Conservation (phyloP, 1,284 basidiomycete species). For the Ustilago nuda region DNA sequence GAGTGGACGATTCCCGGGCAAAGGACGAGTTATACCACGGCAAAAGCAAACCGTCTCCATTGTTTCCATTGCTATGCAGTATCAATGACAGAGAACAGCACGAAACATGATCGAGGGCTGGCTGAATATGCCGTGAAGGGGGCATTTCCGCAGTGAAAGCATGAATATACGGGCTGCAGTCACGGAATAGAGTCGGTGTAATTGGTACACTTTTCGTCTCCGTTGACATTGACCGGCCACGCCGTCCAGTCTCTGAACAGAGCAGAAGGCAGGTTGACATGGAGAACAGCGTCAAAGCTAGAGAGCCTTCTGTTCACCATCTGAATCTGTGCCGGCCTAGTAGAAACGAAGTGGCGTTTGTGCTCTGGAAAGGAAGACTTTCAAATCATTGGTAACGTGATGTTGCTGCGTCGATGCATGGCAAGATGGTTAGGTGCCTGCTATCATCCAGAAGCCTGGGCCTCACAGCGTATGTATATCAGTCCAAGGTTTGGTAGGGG, state of each 20-base stretch:
- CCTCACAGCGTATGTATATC: too few species aligned
- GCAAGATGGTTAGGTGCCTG: too few species aligned
- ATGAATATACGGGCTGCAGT: not conserved
- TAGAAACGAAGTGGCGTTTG: too few species aligned
- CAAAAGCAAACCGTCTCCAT: not conserved
- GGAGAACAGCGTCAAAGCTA: not conserved
- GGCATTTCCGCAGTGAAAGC: not conserved
- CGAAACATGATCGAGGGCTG: constrained; percentile 31
- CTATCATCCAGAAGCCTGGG: too few species aligned
- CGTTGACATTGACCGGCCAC: constrained; percentile 6
- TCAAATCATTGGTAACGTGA: too few species aligned
- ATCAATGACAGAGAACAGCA: constrained; percentile 3
- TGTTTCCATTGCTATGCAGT: not conserved
- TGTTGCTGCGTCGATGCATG: too few species aligned
- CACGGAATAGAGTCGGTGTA: constrained; percentile 4
- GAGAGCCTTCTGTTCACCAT: not conserved
- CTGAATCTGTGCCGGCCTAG: too few species aligned
- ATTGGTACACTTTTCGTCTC: not conserved
- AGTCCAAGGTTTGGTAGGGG: too few species aligned
- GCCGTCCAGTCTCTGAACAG: not conserved
- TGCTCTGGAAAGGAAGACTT: too few species aligned
- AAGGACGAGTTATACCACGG: not conserved
- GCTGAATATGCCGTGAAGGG: not conserved
- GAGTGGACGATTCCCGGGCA: constrained; percentile 10
- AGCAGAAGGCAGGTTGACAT: not conserved